Conservation (phyloP, 306 rosid species). For the Prinsepia uniflora region DNA sequence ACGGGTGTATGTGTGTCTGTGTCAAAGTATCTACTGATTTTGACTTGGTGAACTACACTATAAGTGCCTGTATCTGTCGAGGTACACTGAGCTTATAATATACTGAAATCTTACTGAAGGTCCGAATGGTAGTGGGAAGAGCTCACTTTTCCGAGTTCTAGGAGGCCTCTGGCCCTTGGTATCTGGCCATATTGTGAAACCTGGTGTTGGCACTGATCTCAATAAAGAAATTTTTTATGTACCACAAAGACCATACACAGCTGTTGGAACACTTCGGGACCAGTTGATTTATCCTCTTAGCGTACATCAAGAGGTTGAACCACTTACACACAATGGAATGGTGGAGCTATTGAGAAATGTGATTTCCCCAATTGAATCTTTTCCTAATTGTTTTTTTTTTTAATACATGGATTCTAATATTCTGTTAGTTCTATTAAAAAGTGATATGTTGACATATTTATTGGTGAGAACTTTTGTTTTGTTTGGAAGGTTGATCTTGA, state of each 20-base stretch:
- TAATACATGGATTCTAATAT: background rate
- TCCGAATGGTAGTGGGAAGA: slow-evolving; percentile 99
- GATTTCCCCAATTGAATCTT: slow-evolving; percentile 23
- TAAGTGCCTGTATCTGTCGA: background rate
- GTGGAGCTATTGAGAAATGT: slow-evolving; percentile 83
- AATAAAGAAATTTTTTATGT: slow-evolving; percentile 98
- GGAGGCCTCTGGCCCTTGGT: slow-evolving; percentile 99
- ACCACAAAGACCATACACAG: slow-evolving; percentile 99
- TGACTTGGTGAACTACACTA: background rate
- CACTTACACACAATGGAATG: slow-evolving; percentile 79
- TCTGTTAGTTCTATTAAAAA: slow-evolving; percentile 1
- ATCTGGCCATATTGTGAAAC: slow-evolving; percentile 90
- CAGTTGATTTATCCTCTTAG: slow-evolving; percentile 96
- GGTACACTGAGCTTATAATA: slow-evolving; percentile 25
- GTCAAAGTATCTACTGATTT: background rate
- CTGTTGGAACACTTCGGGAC: slow-evolving; percentile 97
- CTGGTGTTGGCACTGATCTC: slow-evolving; percentile 96
- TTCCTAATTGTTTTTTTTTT: slow-evolving; percentile 15
- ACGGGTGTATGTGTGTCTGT: background rate
- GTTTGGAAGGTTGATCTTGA: slow-evolving; percentile 86
- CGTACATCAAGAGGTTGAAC: slow-evolving; percentile 64
- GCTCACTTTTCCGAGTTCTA: slow-evolving; percentile 96
- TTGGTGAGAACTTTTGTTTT: slow-evolving; percentile 21
- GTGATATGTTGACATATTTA: slow-evolving; percentile 23
- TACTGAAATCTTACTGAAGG: slow-evolving; percentile 50